phyloP scores from a whole-genome alignment of 306 rosid species.

The Prunus davidiana region DNA sequence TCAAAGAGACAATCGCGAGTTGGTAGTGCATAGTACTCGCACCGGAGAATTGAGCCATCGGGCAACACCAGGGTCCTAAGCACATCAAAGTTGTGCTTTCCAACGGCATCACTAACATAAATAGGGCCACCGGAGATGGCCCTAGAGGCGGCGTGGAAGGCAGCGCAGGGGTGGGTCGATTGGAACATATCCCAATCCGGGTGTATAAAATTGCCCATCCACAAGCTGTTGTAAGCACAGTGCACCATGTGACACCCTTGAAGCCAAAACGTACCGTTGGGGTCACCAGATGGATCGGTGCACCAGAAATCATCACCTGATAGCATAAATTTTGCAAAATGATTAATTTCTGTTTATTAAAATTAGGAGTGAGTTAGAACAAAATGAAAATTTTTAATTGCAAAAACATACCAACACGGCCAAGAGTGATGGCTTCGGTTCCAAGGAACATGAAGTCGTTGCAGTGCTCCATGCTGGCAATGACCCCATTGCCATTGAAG shows the following conservation, averaged over 20 bases:
- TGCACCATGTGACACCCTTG: constrained; percentile 99
- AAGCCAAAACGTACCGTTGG: constrained; percentile 89
- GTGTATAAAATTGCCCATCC: constrained; percentile 97
- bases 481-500: constrained; percentile 88
- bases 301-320: constrained; percentile 97
- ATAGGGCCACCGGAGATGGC: constrained; percentile 97
- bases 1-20: constrained; percentile 75
- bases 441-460: constrained; percentile 97
- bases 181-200: constrained; percentile 99
- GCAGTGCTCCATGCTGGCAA: constrained; percentile 98
- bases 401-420: constrained; percentile 75
- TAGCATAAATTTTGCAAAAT: background rate
- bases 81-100: constrained; percentile 75
- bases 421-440: constrained; percentile 83
- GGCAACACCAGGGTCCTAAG: constrained; percentile 71
- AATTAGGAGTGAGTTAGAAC: background rate
- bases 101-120: constrained; percentile 75
- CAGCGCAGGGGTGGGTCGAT: constrained; percentile 89
- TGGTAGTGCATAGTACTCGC: constrained; percentile 78
- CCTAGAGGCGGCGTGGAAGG: constrained; percentile 90
- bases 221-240: constrained; percentile 85
- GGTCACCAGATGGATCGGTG: constrained; percentile 87
- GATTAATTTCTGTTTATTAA: background rate
- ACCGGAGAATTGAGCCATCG: constrained; percentile 85
- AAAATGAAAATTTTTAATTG: background rate